phyloP scores from a whole-genome alignment of 2,329 filamentous ascomycete genomes.

The Cladosporium sphaerospermum region DNA sequence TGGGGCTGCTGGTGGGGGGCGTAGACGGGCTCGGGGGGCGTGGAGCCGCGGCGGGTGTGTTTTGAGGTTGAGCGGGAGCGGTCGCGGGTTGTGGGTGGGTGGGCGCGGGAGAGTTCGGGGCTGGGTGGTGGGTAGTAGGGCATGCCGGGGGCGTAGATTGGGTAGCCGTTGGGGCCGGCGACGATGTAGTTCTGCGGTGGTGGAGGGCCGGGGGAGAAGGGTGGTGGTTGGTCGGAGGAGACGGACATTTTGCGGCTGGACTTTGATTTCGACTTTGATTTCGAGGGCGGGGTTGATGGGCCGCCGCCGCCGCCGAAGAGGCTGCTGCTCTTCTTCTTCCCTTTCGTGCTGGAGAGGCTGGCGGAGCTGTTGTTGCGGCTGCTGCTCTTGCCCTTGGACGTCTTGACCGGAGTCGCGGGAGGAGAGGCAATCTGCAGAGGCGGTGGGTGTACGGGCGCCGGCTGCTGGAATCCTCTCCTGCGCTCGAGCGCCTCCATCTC shows the following conservation, averaged over 20 bases:
- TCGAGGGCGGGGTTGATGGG: constrained; percentile 28
- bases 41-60: constrained; percentile 26
- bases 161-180: constrained; percentile 42
- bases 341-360: constrained; percentile 32
- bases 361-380: constrained; percentile 30
- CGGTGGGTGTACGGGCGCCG: constrained; percentile 14
- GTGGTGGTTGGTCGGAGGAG: constrained; percentile 19
- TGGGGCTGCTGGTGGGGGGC: background rate
- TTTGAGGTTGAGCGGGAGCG: constrained; percentile 23
- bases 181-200: constrained; percentile 42
- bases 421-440: constrained; percentile 12
- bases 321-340: constrained; percentile 27
- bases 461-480: constrained; percentile 38
- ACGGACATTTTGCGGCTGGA: constrained; percentile 21
- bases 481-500: constrained; percentile 77
- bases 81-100: constrained; percentile 12
- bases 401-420: constrained; percentile 17
- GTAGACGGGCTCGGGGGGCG: constrained; percentile 24
- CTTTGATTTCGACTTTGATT: constrained; percentile 29
- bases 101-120: constrained; percentile 15
- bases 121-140: constrained; percentile 25
- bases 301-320: constrained; percentile 21
- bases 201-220: constrained; percentile 14
- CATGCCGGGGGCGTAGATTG: constrained; percentile 36
- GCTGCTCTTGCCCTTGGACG: constrained; percentile 22